Evolutionary conservation across 164 flowering plant genomes (phyloP).

Genomic region (Stephania japonica): DNA sequence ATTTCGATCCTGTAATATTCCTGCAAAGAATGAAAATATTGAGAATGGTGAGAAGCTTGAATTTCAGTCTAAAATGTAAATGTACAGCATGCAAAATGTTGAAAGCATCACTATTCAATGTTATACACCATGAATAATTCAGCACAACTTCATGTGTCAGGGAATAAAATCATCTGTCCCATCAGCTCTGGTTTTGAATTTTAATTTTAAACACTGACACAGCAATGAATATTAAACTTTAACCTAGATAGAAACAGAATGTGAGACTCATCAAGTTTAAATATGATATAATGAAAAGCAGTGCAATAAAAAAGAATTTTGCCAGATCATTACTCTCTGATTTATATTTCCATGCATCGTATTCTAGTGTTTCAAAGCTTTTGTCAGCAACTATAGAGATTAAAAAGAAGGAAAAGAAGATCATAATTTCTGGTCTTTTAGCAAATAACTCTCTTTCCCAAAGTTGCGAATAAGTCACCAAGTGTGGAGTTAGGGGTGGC

Average conservation of each 20-base stretch:
- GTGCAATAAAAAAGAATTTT: neutral
- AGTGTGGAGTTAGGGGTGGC: too few relatives aligned
- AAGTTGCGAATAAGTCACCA: neutral
- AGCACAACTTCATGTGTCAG: neutral
- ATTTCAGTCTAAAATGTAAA: neutral
- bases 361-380: neutral
- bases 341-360: neutral
- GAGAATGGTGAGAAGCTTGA: conserved; percentile 4
- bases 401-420: neutral
- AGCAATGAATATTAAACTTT: neutral
- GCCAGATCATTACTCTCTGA: neutral
- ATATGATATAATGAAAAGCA: neutral
- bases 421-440: neutral
- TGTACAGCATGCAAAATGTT: neutral
- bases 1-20: conserved; percentile 63
- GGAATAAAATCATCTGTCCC: neutral
- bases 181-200: neutral
- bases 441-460: neutral
- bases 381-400: neutral
- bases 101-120: neutral
- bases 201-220: neutral
- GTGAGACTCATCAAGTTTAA: neutral
- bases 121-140: neutral
- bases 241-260: neutral
- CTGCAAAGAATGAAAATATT: conserved; percentile 30